phyloP scores from a whole-genome alignment of 768 basidiomycete species.

The Kwoniella heveanensis region DNA sequence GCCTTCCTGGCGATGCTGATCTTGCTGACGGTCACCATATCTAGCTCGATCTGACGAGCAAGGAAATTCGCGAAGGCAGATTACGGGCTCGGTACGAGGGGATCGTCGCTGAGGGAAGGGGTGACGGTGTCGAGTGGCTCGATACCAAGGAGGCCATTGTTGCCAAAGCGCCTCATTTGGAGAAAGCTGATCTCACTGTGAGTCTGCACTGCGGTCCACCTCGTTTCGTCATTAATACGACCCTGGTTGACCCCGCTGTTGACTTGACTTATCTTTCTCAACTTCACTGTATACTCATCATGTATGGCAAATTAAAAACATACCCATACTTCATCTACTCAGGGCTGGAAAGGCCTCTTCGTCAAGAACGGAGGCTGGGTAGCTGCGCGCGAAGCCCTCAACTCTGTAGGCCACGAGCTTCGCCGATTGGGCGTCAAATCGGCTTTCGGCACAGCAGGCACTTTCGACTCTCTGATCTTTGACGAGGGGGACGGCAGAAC shows the following conservation, averaged over 20 bases:
- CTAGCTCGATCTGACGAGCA: slow-evolving; percentile 35
- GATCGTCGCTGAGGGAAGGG: slow-evolving; percentile 19
- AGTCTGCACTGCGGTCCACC: not conserved
- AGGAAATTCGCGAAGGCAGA: slow-evolving; percentile 9
- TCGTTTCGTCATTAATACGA: too few species aligned
- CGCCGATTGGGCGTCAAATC: slow-evolving; percentile 40
- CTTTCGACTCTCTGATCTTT: slow-evolving; percentile 43
- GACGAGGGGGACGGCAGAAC: slow-evolving; percentile 22
- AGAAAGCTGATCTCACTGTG: slow-evolving; percentile 28
- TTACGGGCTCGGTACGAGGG: slow-evolving; percentile 31
- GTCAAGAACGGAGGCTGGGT: slow-evolving; percentile 49
- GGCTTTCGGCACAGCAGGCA: slow-evolving; percentile 44
- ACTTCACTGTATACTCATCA: too few species aligned
- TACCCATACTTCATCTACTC: not conserved
- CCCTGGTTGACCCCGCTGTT: too few species aligned
- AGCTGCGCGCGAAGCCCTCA: slow-evolving; percentile 50
- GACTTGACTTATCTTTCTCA: too few species aligned
- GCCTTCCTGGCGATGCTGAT: too few species aligned
- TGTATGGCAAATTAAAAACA: too few species aligned
- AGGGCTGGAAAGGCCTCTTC: slow-evolving; percentile 51
- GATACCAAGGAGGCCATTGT: slow-evolving; percentile 34
- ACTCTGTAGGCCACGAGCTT: slow-evolving; percentile 42
- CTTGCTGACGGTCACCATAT: too few species aligned
- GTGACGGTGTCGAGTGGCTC: slow-evolving; percentile 37
- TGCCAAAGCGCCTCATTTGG: slow-evolving; percentile 34